These are phyloP conservation scores for Boletus sp. DNA, from an alignment of 1,284 basidiomycete species.

Conservation along the genomic window DNA sequence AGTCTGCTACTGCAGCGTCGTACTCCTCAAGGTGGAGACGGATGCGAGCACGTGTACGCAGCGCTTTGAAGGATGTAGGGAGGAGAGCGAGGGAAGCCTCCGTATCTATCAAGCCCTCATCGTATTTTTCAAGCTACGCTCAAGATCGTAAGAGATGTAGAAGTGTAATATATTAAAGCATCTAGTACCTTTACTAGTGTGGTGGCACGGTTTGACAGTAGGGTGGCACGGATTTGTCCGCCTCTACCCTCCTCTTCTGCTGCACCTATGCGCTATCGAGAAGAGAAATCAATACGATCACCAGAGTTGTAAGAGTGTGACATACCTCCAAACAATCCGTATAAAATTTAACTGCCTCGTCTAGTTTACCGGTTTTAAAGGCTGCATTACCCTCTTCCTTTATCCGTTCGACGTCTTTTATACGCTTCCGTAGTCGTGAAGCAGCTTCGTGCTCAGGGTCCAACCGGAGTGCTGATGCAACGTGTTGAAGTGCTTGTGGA, in stretches of 20 bases:
- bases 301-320: background rate
- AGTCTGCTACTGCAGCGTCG: constrained; percentile 71
- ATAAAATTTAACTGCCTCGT: constrained; percentile 69
- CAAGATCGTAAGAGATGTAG: constrained; percentile 10
- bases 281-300: background rate
- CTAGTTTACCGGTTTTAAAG: constrained; percentile 63
- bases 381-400: constrained; percentile 83
- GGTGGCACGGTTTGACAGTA: constrained; percentile 82
- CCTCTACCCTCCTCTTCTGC: constrained; percentile 66
- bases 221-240: constrained; percentile 72
- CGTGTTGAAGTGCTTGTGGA: constrained; percentile 70
- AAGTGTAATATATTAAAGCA: background rate
- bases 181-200: constrained; percentile 65
- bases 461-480: constrained; percentile 67
- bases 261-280: constrained; percentile 52
- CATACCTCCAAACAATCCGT: constrained; percentile 63
- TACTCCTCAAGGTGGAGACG: constrained; percentile 72
- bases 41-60: constrained; percentile 81
- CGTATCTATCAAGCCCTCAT: constrained; percentile 70
- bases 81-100: constrained; percentile 62
- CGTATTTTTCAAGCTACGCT: constrained; percentile 54
- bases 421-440: constrained; percentile 66
- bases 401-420: constrained; percentile 73
- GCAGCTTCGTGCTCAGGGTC: constrained; percentile 79
- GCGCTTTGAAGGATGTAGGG: constrained; percentile 75